Base-by-base conservation (phyloP, 2,329 filamentous ascomycete genomes). In the Colletotrichum sp. region DNA sequence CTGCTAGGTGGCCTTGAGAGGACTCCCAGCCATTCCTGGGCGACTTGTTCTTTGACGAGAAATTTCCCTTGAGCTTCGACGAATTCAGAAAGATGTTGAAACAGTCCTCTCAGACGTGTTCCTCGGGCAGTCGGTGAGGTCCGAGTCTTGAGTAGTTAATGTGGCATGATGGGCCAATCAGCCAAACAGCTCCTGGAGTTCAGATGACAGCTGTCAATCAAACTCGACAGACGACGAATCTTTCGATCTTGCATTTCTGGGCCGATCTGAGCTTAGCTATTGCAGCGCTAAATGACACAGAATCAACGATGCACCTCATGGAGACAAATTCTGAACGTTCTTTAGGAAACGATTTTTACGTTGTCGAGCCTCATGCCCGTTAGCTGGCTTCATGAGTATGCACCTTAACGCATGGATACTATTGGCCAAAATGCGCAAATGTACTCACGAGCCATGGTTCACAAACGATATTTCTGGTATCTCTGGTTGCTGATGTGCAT, bases 201-300 rank as follows among this genome's bases (percentile, higher is more conserved):
- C n/a, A 52, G 44, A 21, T 52, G 44, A 8, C 44, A 21, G 10
- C 44, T 52, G 44, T 21, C 44, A 52, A 13, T 52, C n/a, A 21
- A 52, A 21, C 5, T 21, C 10, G n/a, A 52, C 6, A 13, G 9
- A 21, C 4, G 6, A 21, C 4, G n/a, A 13, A 13, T 2, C 1
- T n/a, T 8, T 13, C n/a, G 5, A 6, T 13, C 10, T 49, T 12
- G n/a, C 9, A 49, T 49, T 12, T 21, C 5, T n/a, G 44, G 10
- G 44, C 10, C 4, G n/a, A 7, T 49, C 1, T 0, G 2, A 21
- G n/a, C 0, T 1, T 49, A 12, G n/a, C n/a, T 1, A 21, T 21
- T 4, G 44, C 44, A 49, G 39, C 16, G 0, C 0, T 44, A 44
- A n/a, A 44, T n/a, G 39, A n/a, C 18, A 10, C 1, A 18, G 3